Base-by-base conservation (phyloP, 257 asterid genomes). In the Solanum arcanum region DNA sequence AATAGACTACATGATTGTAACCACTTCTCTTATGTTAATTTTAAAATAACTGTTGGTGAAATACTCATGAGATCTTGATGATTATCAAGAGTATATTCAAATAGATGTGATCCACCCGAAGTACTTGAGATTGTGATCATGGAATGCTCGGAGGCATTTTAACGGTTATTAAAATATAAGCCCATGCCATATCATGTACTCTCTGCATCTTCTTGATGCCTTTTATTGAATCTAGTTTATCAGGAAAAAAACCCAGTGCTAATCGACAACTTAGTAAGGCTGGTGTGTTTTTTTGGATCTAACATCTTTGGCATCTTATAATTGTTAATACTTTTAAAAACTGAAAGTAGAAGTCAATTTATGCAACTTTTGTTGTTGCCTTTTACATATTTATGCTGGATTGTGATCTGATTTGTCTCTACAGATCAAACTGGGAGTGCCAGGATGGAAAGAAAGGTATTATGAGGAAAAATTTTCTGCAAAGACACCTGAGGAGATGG, bases 361-460 rank as follows among this genome's bases (percentile, higher is more conserved):
- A 14, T 76, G 83, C 83, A 76, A 76, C n/a, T 76, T 23, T 6
- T 77, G 31, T 44, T 77, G 39, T 77, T 44, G 25, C 49, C 16
- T 3, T 15, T 44, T 77, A 44, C n/a, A 44, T 46, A 44, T 77
- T 77, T 25, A 23, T n/a, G 21, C 56, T 77, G 62, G 35, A 77
- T 15, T 14, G 39, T 5, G 7, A 77, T 77, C 64, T 27, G 84
- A 77, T 77, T n/a, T 77, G 39, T 77, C 3, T 47, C 89, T 86
- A 90, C 83, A 96, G 99, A 93, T 97, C 89, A 95, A 93, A 88
- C 89, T 97, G 92, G 99, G 99, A 83, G 96, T 90, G 86, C 90
- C 98, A 41, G 99, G 98, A 56, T 97, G 99, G 99, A 95, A 90
- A 90, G 99, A 97, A 86, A 94, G 99, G 93, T 97, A 97, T 90